Conservation (phyloP, 306 rosid genomes). For the Sophora flavescens region DNA sequence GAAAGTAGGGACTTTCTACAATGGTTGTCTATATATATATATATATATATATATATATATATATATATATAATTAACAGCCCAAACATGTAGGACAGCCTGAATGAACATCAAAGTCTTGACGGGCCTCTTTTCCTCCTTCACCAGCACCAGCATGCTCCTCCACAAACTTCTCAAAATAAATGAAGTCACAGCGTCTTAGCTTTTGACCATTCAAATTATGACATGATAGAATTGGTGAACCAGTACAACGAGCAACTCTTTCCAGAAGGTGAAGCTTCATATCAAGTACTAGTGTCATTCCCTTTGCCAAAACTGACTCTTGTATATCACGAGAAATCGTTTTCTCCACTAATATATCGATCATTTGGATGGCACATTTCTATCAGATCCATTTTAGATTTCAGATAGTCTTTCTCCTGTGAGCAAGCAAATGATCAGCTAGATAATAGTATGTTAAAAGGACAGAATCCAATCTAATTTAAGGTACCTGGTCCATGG, state of each 20-base stretch:
- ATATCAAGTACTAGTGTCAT: conserved; percentile 95
- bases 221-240: conserved; percentile 87
- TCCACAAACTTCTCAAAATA: conserved; percentile 86
- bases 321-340: conserved; percentile 95
- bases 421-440: conserved; percentile 57
- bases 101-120: conserved; percentile 94
- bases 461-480: conserved; percentile 38
- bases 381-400: conserved; percentile 77
- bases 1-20: no score
- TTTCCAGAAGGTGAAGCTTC: conserved; percentile 95
- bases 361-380: conserved; percentile 81
- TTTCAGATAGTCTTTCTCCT: conserved; percentile 83
- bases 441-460: conserved; percentile 38
- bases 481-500: conserved; percentile 84
- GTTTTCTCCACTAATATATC: conserved; percentile 90
- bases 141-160: conserved; percentile 81
- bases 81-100: conserved; percentile 88
- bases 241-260: conserved; percentile 92
- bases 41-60: no score
- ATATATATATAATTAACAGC: no score
- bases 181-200: conserved; percentile 73
- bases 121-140: conserved; percentile 85
- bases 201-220: conserved; percentile 70
- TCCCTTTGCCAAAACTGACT: conserved; percentile 76
- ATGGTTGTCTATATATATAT: no score